phyloP scores from a whole-genome alignment of 2,329 filamentous ascomycete genomes.

The Magnaporthiopsis poae region DNA sequence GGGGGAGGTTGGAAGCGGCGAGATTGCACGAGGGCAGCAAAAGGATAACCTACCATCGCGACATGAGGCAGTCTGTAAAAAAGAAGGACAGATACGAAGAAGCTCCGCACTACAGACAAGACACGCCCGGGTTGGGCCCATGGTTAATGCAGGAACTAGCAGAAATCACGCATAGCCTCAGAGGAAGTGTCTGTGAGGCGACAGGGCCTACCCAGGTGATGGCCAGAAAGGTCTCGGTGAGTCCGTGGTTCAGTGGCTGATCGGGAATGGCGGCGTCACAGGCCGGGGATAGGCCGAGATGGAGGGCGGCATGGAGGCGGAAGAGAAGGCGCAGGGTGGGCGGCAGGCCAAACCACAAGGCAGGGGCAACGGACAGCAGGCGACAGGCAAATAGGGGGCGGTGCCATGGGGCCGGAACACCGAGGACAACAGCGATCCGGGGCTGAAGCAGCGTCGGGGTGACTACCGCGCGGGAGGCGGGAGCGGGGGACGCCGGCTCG shows the following conservation, averaged over 20 bases:
- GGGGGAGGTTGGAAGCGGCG: not conserved
- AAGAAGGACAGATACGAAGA: conserved; percentile 73
- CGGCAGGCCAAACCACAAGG: conserved; percentile 61
- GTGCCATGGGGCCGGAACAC: conserved; percentile 64
- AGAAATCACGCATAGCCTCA: not conserved
- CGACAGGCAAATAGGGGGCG: conserved; percentile 62
- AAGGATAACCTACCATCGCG: conserved; percentile 50
- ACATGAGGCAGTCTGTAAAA: conserved; percentile 79
- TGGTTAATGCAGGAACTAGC: conserved; percentile 3
- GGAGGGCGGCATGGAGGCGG: conserved; percentile 40
- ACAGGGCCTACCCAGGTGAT: conserved; percentile 59
- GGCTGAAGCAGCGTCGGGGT: conserved; percentile 52
- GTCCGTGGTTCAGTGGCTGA: conserved; percentile 8
- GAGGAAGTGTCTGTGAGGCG: not conserved
- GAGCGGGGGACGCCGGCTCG: not conserved
- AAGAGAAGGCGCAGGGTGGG: conserved; percentile 59
- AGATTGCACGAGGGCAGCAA: not conserved
- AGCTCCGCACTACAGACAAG: conserved; percentile 51
- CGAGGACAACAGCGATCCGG: conserved; percentile 67
- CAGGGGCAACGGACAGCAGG: conserved; percentile 61
- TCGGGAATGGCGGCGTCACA: not conserved
- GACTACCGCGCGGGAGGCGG: conserved; percentile 11
- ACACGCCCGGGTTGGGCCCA: not conserved
- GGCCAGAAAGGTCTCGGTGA: conserved; percentile 62
- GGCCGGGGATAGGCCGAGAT: conserved; percentile 6